Evolutionary conservation across 768 basidiomycete species (phyloP), one percentile per base, ranked within the genome.

Genomic region (Albatrellus ellisii): DNA sequence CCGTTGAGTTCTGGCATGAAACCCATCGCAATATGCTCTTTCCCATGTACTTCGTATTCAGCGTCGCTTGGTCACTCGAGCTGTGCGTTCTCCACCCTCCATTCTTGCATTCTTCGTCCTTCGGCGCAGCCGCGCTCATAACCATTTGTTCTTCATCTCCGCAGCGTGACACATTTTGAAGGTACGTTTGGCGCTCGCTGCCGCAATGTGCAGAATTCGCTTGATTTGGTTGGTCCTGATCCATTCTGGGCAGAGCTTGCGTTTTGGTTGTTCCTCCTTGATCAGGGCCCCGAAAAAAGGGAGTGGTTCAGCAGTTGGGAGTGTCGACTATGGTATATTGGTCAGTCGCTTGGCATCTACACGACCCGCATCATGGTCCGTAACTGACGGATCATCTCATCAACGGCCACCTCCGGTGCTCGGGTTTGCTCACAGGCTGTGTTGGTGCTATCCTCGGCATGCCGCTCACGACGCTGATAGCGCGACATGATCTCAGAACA

Each of bases 251-350:
- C 38, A 85, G 84, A 86, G 55, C 67, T 88, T 11, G 66, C 77
- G 0, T 88, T 87, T 53, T 89, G 86, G 86, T 54, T 88, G 22
- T 89, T 88, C 57, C 69, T 89, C 17, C 68, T 86, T 24, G 73
- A 85, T 48, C 85, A 87, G 60, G 79, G 79, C 3, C 79, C 79
- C 0, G 61, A 65, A 33, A 73, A 77, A 53, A 72, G 77, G 3
- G 65, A 74, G 25, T 89, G 86, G 86, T 88, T 88, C 57, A 63
- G 72, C 18, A 83, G 83, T 55, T 76, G 75, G 72, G 84, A 89
- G 58, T 88, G 78, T 56, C 68, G 68, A 33, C 54, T 72, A 14
- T 89, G 86, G 86, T 75, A 68, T 43, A 54, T 73, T 34, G 78
- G 83, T 83, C 55, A 25, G 67, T 60, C 14, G 24, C 4, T 42